phyloP scores from a whole-genome alignment of 164 flowering plant genomes.

The Warburgia ugandensis region DNA sequence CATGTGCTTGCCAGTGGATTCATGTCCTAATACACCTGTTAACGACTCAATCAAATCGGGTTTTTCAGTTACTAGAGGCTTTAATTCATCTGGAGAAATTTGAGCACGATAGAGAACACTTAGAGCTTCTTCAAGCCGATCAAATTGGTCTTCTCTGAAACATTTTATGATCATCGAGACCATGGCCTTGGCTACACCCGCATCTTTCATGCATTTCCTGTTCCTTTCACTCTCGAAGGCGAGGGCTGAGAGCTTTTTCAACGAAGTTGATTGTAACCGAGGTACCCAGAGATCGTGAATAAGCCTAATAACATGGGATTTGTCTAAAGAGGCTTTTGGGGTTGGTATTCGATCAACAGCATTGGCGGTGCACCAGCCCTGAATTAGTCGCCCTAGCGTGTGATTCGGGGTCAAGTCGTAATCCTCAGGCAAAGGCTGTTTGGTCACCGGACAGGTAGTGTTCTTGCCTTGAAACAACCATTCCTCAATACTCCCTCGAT shows the following conservation, averaged over 20 bases:
- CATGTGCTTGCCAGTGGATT: neutral
- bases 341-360: slow-evolving; percentile 44
- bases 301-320: slow-evolving; percentile 23
- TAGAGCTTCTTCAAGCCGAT: slow-evolving; percentile 38
- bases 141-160: slow-evolving; percentile 2
- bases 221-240: slow-evolving; percentile 35
- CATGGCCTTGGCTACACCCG: slow-evolving; percentile 32
- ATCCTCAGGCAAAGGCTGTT: slow-evolving; percentile 30
- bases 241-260: slow-evolving; percentile 23
- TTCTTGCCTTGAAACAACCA: slow-evolving; percentile 35
- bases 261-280: slow-evolving; percentile 9
- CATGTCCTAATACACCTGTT: slow-evolving; percentile 25
- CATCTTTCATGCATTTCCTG: slow-evolving; percentile 33
- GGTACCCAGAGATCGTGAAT: slow-evolving; percentile 23
- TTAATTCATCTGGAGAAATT: slow-evolving; percentile 11
- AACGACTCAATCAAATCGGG: slow-evolving; percentile 29
- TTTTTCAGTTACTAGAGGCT: slow-evolving; percentile 1
- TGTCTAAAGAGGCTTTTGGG: slow-evolving; percentile 34
- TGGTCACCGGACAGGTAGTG: slow-evolving; percentile 55
- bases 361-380: slow-evolving; percentile 49
- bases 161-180: slow-evolving; percentile 14
- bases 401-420: slow-evolving; percentile 61
- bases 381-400: slow-evolving; percentile 61
- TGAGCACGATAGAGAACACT: slow-evolving; percentile 21
- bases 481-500: slow-evolving; percentile 52